A percentile compares a stretch with the other conserved stretches of the same genome.
phyloP scores from a whole-genome alignment of 1,139 yeast genomes.

The Neolecta irregularis region DNA sequence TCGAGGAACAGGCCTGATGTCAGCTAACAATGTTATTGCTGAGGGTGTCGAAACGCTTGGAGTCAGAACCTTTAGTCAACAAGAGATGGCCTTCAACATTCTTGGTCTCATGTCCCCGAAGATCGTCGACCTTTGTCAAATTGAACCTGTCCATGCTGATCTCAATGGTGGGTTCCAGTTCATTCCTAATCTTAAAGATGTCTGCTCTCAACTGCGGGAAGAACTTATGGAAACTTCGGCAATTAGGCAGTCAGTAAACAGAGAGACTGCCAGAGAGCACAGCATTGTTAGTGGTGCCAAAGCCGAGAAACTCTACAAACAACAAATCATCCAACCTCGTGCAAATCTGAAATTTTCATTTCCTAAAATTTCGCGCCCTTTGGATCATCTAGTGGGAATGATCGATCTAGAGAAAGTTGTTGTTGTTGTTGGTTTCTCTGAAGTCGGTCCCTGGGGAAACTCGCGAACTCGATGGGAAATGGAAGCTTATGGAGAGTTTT shows the following conservation, averaged over 20 bases:
- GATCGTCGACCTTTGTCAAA: conserved; percentile 75
- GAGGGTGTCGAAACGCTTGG: conserved; percentile 93
- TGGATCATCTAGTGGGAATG: conserved; percentile 67
- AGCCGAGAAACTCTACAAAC: conserved; percentile 72
- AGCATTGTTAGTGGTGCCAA: conserved; percentile 79
- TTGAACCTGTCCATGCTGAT: conserved; percentile 91
- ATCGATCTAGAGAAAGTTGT: conserved; percentile 80
- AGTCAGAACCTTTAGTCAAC: conserved; percentile 94
- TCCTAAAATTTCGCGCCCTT: conserved; percentile 70
- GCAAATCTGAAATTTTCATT: conserved; percentile 87
- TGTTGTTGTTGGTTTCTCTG: conserved; percentile 94
- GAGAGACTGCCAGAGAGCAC: conserved; percentile 85
- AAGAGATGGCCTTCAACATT: conserved; percentile 97
- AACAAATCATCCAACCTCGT: conserved; percentile 70
- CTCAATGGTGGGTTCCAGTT: conserved; percentile 96
- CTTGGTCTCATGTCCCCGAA: conserved; percentile 85
- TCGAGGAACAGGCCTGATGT: conserved; percentile 98
- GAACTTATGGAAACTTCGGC: conserved; percentile 78
- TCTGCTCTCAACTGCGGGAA: conserved; percentile 64
- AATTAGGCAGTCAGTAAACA: conserved; percentile 85
- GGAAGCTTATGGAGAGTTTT: conserved; percentile 90
- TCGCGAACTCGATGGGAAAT: conserved; percentile 99
- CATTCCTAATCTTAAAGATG: conserved; percentile 79
- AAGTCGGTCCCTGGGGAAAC: conserved; percentile 99
- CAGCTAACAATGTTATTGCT: conserved; percentile 91